A percentile compares a stretch with the other conserved stretches of the same genome.
Conservation (phyloP, 2,329 filamentous ascomycete genomes). For the Raffaelea albimanens region DNA sequence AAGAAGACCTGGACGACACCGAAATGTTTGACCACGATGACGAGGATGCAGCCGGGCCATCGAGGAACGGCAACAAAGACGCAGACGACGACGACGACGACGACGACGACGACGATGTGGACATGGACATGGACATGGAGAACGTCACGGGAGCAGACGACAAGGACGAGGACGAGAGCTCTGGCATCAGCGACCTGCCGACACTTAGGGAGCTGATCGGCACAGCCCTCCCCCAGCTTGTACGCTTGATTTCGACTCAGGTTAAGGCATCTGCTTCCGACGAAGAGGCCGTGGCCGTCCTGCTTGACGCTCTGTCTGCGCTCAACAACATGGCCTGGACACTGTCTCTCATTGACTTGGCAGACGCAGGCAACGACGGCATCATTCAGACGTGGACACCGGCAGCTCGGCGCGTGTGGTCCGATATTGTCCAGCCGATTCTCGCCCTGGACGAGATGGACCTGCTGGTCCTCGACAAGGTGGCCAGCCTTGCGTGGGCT, state of each 20-base stretch:
- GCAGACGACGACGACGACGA: slow-evolving; percentile 21
- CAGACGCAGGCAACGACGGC: slow-evolving; percentile 39
- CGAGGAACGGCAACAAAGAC: slow-evolving; percentile 25
- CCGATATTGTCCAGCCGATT: slow-evolving; percentile 43
- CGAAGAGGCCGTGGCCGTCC: slow-evolving; percentile 34
- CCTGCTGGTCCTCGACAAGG: background rate
- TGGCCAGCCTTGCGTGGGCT: slow-evolving; percentile 56
- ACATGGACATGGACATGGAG: slow-evolving; percentile 47
- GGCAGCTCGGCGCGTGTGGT: slow-evolving; percentile 47
- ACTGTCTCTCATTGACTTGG: slow-evolving; percentile 51
- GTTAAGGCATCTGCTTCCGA: slow-evolving; percentile 16
- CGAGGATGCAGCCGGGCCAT: slow-evolving; percentile 19
- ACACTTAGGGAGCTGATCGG: slow-evolving; percentile 40
- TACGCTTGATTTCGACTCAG: slow-evolving; percentile 34
- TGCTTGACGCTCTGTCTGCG: slow-evolving; percentile 45
- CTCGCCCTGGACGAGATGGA: slow-evolving; percentile 45
- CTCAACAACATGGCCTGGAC: slow-evolving; percentile 63
- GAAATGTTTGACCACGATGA: slow-evolving; percentile 35
- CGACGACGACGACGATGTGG: slow-evolving; percentile 7
- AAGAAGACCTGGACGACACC: slow-evolving; percentile 40
- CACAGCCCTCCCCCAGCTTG: slow-evolving; percentile 36
- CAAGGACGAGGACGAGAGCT: slow-evolving; percentile 28
- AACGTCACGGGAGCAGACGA: slow-evolving; percentile 39
- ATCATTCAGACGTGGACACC: slow-evolving; percentile 46
- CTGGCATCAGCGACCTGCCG: slow-evolving; percentile 40